phyloP scores from a whole-genome alignment of 306 rosid species.

The Leucaena leucocephala region DNA sequence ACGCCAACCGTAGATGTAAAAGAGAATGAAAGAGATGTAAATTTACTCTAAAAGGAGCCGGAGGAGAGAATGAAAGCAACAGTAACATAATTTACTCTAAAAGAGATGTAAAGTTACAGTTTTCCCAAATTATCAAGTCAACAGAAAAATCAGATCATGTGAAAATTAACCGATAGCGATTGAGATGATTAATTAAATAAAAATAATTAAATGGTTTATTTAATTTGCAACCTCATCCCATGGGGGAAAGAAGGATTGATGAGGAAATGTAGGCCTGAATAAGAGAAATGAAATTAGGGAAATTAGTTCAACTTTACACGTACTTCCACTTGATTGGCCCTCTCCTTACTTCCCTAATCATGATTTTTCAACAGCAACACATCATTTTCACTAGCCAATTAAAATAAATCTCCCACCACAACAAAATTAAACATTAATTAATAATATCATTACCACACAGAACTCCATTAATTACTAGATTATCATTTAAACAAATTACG shows the following conservation, averaged over 20 bases:
- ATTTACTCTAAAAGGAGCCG: neutral
- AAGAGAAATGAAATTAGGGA: slow-evolving; percentile 31
- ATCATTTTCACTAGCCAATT: slow-evolving; percentile 41
- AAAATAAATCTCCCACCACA: slow-evolving; percentile 18
- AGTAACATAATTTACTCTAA: neutral
- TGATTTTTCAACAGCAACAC: slow-evolving; percentile 38
- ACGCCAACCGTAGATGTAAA: no score
- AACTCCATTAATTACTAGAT: slow-evolving; percentile 44
- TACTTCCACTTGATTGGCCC: slow-evolving; percentile 59
- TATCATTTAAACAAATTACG: slow-evolving; percentile 35
- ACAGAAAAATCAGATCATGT: neutral
- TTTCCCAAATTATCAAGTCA: neutral
- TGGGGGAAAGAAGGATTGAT: neutral
- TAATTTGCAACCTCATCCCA: neutral
- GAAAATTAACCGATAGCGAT: neutral
- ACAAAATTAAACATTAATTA: neutral
- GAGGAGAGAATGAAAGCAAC: neutral
- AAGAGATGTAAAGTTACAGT: neutral
- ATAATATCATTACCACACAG: neutral
- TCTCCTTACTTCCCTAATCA: slow-evolving; percentile 48
- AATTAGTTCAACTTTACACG: slow-evolving; percentile 59
- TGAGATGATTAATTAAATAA: no score
- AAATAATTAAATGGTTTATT: neutral
- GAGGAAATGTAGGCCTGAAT: neutral
- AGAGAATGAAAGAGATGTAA: no score